Evolutionary conservation across 2,329 filamentous ascomycete species (phyloP).

Genomic region (Epichloe bromicola): DNA sequence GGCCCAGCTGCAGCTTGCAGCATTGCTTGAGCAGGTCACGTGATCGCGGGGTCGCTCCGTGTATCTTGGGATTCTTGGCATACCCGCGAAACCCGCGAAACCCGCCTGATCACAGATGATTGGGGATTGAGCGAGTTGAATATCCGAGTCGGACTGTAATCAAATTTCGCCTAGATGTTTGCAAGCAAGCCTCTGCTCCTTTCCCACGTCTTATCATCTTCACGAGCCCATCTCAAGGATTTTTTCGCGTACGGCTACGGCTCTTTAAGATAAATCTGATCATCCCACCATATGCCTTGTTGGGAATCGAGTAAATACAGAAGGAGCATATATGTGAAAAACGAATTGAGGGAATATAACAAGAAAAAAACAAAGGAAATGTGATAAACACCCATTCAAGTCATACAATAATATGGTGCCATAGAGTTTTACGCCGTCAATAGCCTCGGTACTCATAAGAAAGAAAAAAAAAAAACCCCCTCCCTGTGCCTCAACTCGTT

Average conservation of each 20-base stretch:
- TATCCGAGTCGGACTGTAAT: not conserved
- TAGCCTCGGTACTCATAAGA: not conserved
- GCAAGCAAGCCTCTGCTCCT: not conserved
- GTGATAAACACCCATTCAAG: not conserved
- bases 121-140: not conserved
- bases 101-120: no score
- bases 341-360: not conserved
- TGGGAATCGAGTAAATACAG: not conserved
- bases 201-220: not conserved
- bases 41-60: conserved; percentile 18
- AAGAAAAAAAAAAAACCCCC: not conserved
- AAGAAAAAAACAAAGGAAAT: not conserved
- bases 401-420: not conserved
- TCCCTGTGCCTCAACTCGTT: not conserved
- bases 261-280: not conserved
- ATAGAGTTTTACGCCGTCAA: not conserved
- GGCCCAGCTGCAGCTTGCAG: conserved; percentile 12
- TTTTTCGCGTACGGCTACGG: not conserved
- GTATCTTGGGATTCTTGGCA: not conserved
- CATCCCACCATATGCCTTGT: not conserved
- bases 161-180: not conserved
- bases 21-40: conserved; percentile 17
- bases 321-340: not conserved
- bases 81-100: no score
- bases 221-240: not conserved